phyloP scores from a whole-genome alignment of 768 basidiomycete species.

The Phaffia australis region DNA sequence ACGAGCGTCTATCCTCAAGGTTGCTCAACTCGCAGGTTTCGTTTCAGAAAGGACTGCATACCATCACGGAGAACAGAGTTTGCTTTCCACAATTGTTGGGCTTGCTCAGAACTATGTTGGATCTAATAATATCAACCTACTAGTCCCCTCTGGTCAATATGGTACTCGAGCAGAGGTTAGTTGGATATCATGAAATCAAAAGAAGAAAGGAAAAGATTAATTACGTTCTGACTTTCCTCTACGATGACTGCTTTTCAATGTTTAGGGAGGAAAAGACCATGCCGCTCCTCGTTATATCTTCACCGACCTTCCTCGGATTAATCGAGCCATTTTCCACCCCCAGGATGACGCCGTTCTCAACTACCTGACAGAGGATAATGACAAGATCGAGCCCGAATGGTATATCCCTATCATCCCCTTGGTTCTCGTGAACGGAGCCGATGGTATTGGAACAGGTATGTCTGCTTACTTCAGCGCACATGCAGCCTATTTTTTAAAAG shows the following conservation, averaged over 20 bases:
- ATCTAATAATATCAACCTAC: constrained; percentile 83
- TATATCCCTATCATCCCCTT: constrained; percentile 84
- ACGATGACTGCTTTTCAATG: neutral
- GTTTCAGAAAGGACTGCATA: constrained; percentile 88
- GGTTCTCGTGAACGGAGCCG: constrained; percentile 83
- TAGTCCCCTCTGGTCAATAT: constrained; percentile 83
- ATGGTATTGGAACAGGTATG: constrained; percentile 92
- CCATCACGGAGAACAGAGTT: constrained; percentile 86
- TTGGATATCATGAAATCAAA: neutral
- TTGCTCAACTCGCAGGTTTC: constrained; percentile 90
- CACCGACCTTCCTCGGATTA: constrained; percentile 64
- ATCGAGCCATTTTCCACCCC: constrained; percentile 66
- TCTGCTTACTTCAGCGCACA: neutral
- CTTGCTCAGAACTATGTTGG: constrained; percentile 91
- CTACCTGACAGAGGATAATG: constrained; percentile 74
- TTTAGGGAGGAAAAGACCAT: constrained; percentile 83
- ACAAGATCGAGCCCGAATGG: constrained; percentile 80
- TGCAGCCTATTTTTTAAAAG: neutral
- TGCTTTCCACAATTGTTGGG: constrained; percentile 81
- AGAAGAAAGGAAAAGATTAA: constrained; percentile 28
- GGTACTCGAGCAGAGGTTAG: constrained; percentile 58
- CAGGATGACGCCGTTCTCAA: constrained; percentile 77
- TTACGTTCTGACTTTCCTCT: no score
- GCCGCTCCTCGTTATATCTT: constrained; percentile 94
- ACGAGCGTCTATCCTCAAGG: constrained; percentile 42